Conservation (phyloP, 1,284 basidiomycete genomes). For the Trametes versicolor region DNA sequence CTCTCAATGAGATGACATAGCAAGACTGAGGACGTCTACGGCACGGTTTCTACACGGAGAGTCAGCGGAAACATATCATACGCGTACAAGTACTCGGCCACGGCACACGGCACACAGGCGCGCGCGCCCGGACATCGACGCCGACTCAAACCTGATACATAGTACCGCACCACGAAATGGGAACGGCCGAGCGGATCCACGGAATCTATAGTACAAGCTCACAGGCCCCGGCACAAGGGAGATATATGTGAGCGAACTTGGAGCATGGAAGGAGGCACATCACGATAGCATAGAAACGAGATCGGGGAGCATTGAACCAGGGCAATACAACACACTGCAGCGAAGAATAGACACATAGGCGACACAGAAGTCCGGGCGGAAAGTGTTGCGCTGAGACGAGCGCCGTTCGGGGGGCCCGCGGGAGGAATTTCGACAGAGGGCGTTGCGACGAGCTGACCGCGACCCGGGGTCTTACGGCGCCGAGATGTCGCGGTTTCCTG, state of each 20-base stretch:
- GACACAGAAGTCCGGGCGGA: background rate
- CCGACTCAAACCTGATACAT: slow-evolving; percentile 1
- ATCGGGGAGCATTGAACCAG: background rate
- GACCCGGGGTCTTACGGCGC: background rate
- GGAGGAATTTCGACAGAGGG: background rate
- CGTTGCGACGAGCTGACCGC: background rate
- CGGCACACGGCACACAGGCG: too few relatives aligned
- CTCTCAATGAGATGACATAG: too few relatives aligned
- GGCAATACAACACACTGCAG: slow-evolving; percentile 7
- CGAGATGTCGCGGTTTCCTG: background rate
- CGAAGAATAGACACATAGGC: background rate
- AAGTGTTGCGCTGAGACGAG: background rate
- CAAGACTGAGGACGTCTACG: too few relatives aligned
- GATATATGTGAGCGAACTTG: background rate
- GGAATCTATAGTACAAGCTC: slow-evolving; percentile 1
- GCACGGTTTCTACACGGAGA: too few relatives aligned
- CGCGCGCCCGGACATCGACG: too few relatives aligned
- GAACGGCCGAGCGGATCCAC: background rate
- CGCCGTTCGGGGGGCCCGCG: background rate
- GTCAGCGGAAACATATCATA: too few relatives aligned
- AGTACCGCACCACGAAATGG: background rate
- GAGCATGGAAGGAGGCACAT: slow-evolving; percentile 3
- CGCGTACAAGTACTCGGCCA: too few relatives aligned
- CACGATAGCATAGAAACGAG: slow-evolving; percentile 21
- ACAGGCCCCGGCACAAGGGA: background rate